Evolutionary conservation across 148 eudicot species (phyloP), one percentile per base, ranked within the genome.

Genomic region (Rhododendron mucronatum): DNA sequence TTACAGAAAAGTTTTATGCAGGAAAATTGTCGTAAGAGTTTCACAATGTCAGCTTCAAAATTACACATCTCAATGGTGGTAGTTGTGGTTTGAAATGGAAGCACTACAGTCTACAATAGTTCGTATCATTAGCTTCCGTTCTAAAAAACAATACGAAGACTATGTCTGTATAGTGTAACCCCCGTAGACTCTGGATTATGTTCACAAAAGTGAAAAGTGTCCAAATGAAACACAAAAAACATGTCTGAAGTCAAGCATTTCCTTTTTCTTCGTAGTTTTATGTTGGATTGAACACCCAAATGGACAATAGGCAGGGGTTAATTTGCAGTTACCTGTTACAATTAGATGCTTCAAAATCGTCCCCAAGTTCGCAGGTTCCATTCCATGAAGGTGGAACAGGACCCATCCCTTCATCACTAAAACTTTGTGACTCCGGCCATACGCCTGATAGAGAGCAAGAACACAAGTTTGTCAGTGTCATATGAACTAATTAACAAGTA

Each of bases 391-490:
- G 26, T 86, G 87, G 87, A 39, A 86, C 51, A 3, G 84, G 69
- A 50, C 74, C 84, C 87, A 86, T 69, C 71, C 84, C 84, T 71
- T 81, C 80, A 30, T 86, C 87, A 20, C 74, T 71, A 41, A 86
- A 86, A 86, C 87, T 86, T 10, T 69, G 84, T 5, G 87, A 86
- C 84, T 86, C 84, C 5, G 87, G 87, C 87, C 87, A 86, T 28
- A 86, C 77, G 2, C 87, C 87, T 86, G 87, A 5, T 84, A 12
- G 23, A 39, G 7, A n/a, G 28, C 12, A 65, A 65, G 65, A 59
- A 59, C 12, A 63, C 7, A 65, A 65, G 8, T 65, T 63, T 63
- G 69, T 23, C 28, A 7, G 69, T 63, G 23, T 63, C 69, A 1
- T 63, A 23, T 65, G 71, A 65, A 65, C 0, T 65, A 23, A 65